Base-by-base conservation (phyloP, 176 grass and related monocot species). In the Oryza longistaminata region DNA sequence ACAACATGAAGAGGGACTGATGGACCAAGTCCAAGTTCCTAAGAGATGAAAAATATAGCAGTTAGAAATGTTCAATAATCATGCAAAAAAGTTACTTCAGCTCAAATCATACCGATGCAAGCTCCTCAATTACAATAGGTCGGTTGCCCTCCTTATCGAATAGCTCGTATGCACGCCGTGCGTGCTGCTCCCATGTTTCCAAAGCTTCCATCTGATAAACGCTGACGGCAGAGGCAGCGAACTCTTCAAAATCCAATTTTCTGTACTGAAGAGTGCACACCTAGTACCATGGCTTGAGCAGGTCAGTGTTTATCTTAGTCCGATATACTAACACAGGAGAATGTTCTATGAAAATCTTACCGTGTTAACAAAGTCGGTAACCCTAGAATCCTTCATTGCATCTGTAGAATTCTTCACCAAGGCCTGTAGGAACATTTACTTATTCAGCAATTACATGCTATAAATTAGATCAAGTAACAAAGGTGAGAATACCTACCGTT, bases 91-190 rank as follows among this genome's bases (percentile, higher is more conserved):
- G 9, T 66, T 71, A 33, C 15, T 25, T 52, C 14, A 76, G 82
- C 60, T 49, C 6, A 16, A 69, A 61, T 43, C 66, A 12, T 96
- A 99, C 97, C 81, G 97, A 96, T 70, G 97, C 97, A 46, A 99
- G 93, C 66, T 99, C 97, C 84, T 99, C 97, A 12, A 99, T 99
- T 69, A 99, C 93, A 72, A 99, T 99, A 66, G 97, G 93, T 12
- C 97, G 92, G 84, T 96, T 99, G n/a, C 93, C 97, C 66, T 99
- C 97, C 85, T 99, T 99, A 7, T 99, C 93, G 24, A 99, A 99
- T 44, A 96, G 90, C 33, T 99, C 97, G 1, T 96, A 99, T 27
- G 86, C 97, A 29, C 84, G 88, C 60, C 91, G 90, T 3, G 92
- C 97, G 1, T 99, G 93, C 60, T 96, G 97, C 42, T 99, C 97